Conservation (phyloP, 805 yeast species). For the Wickerhamiella lipophila region DNA sequence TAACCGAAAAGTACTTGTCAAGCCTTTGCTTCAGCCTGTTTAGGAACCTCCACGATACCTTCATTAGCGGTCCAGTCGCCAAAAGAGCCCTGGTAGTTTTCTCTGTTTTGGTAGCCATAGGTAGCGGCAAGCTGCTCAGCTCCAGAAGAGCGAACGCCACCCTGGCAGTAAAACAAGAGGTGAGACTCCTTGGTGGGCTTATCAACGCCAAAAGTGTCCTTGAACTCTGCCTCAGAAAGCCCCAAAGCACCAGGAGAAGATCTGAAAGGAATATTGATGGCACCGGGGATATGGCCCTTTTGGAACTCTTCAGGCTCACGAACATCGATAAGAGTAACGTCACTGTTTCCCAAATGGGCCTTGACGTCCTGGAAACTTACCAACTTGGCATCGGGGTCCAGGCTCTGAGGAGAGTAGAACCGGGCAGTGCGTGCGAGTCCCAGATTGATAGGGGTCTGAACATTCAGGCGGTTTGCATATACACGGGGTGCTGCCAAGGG, state of each 20-base stretch:
- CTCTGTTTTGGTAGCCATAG: constrained; percentile 73
- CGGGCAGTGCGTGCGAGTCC: constrained; percentile 10
- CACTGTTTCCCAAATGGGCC: constrained; percentile 33
- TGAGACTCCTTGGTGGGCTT: constrained; percentile 66
- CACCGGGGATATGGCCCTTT: constrained; percentile 68
- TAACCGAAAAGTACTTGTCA: too few relatives aligned
- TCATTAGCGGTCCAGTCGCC: constrained; percentile 62
- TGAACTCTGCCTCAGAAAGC: constrained; percentile 63
- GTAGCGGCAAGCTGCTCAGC: constrained; percentile 87
- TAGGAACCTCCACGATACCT: constrained; percentile 60
- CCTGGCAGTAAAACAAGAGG: constrained; percentile 80
- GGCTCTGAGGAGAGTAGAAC: constrained; percentile 21
- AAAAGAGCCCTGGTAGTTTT: constrained; percentile 77
- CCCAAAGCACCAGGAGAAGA: constrained; percentile 88
- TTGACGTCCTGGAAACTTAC: constrained; percentile 44
- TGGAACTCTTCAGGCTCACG: constrained; percentile 77
- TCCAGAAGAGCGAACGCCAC: constrained; percentile 80
- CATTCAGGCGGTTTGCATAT: background rate
- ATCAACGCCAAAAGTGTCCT: constrained; percentile 62
- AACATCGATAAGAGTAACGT: constrained; percentile 63
- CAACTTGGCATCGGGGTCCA: constrained; percentile 35
- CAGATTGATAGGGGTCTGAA: background rate
- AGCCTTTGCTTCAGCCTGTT: constrained; percentile 3
- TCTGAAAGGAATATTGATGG: constrained; percentile 80
- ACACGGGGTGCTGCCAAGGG: constrained; percentile 1